phyloP scores from a whole-genome alignment of 176 grass and related monocot genomes.

The Rhynchospora breviuscula region DNA sequence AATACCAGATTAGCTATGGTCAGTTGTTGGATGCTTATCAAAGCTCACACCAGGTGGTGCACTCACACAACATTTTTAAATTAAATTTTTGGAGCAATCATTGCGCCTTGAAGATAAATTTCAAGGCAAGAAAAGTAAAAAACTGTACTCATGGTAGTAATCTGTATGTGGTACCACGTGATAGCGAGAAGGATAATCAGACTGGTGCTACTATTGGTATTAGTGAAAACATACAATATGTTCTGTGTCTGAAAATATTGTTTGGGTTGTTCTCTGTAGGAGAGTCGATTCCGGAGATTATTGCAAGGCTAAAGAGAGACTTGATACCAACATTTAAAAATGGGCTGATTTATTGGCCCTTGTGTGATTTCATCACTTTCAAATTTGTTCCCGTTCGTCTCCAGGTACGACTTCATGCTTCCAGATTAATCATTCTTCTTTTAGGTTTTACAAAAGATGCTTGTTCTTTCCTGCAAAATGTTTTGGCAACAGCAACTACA shows the following conservation, averaged over 20 bases:
- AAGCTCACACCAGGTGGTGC: no score
- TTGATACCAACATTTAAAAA: constrained; percentile 64
- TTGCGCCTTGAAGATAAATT: no score
- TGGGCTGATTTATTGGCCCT: constrained; percentile 83
- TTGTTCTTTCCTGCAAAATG: neutral
- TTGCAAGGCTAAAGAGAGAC: constrained; percentile 90
- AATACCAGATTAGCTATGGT: neutral
- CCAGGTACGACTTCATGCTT: constrained; percentile 44
- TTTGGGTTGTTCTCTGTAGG: constrained; percentile 47
- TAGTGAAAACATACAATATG: neutral
- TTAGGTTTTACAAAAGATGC: neutral
- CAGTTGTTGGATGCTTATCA: neutral
- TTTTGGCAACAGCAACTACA: neutral
- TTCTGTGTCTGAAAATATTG: neutral
- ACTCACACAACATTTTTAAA: no score
- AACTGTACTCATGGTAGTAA: neutral
- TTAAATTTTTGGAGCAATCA: no score
- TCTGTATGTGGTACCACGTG: neutral
- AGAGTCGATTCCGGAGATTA: constrained; percentile 60
- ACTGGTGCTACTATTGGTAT: neutral
- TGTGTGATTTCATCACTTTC: constrained; percentile 96
- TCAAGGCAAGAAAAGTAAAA: no score
- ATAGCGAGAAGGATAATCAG: neutral
- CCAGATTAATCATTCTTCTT: constrained; percentile 18
- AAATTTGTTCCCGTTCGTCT: constrained; percentile 86